These are phyloP conservation scores for Cylindrotheca fusiformis DNA, from an alignment of 108 stramenopile species.

Conservation along the genomic window DNA sequence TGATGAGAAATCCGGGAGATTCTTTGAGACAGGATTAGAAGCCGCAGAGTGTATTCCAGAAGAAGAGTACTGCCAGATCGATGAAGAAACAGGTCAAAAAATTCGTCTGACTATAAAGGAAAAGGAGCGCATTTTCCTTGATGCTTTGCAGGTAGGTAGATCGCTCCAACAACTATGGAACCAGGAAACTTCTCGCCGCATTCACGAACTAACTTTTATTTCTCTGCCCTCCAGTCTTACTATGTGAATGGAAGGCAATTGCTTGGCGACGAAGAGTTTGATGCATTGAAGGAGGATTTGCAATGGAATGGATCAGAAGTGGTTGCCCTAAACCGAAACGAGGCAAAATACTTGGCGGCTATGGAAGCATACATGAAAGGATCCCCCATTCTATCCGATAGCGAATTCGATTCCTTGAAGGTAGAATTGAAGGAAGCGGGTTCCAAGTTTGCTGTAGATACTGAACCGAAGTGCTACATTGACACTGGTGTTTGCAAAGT, in stretches of 20 bases:
- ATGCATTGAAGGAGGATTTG: conserved; percentile 92
- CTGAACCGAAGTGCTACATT: conserved; percentile 94
- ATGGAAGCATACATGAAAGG: conserved; percentile 90
- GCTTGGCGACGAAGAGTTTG: conserved; percentile 87
- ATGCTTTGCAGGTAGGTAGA: conserved; percentile 83
- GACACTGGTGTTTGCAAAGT: conserved; percentile 95
- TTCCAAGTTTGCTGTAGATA: conserved; percentile 82
- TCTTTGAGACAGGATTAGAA: conserved; percentile 67
- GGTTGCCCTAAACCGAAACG: conserved; percentile 85
- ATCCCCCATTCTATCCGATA: conserved; percentile 71
- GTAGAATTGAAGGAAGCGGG: conserved; percentile 77
- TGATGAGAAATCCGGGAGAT: conserved; percentile 68
- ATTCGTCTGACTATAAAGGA: conserved; percentile 81
- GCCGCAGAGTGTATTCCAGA: conserved; percentile 72
- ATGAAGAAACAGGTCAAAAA: conserved; percentile 59
- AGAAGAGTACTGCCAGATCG: conserved; percentile 80
- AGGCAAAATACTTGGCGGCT: conserved; percentile 83
- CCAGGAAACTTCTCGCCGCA: too few relatives aligned
- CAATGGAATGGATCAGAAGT: conserved; percentile 82
- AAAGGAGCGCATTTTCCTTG: conserved; percentile 94
- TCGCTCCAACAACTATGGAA: background rate
- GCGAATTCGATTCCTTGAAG: conserved; percentile 88
- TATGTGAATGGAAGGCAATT: conserved; percentile 85
- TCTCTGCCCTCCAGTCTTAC: conserved; percentile 55
- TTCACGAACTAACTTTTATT: background rate